phyloP scores from a whole-genome alignment of 2,329 filamentous ascomycete species.

The Didymosphaeria variabile region DNA sequence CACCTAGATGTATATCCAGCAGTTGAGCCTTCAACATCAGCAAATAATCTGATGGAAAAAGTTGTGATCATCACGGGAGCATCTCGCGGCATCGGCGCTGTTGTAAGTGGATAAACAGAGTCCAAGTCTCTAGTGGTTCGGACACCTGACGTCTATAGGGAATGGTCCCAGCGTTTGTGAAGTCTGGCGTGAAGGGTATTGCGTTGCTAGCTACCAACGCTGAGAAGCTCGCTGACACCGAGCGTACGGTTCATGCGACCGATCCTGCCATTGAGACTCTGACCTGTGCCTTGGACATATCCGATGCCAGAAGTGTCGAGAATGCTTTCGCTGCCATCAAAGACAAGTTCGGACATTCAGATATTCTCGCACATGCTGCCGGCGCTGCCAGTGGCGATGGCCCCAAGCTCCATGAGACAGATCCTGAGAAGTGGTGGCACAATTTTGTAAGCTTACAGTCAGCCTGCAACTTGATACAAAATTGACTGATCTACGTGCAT shows the following conservation, averaged over 20 bases:
- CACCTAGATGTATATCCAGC: slow-evolving; percentile 52
- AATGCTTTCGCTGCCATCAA: slow-evolving; percentile 24
- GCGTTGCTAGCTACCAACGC: slow-evolving; percentile 45
- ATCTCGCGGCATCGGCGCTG: slow-evolving; percentile 50
- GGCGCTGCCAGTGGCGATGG: slow-evolving; percentile 13
- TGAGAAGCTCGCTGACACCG: slow-evolving; percentile 35
- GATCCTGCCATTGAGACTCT: slow-evolving; percentile 44
- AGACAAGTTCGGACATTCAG: slow-evolving; percentile 29
- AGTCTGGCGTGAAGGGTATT: slow-evolving; percentile 45
- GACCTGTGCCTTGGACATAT: slow-evolving; percentile 41
- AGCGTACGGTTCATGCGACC: slow-evolving; percentile 36
- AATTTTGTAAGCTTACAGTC: slow-evolving; percentile 24
- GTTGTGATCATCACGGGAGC: slow-evolving; percentile 55
- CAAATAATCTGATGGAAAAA: slow-evolving; percentile 47
- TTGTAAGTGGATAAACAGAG: background rate
- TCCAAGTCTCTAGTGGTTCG: background rate
- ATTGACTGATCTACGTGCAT: background rate
- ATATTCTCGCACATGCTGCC: slow-evolving; percentile 35
- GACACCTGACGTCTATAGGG: slow-evolving; percentile 18
- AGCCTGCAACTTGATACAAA: background rate
- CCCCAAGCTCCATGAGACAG: slow-evolving; percentile 27
- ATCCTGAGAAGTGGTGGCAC: slow-evolving; percentile 31
- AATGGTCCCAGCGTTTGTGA: slow-evolving; percentile 48
- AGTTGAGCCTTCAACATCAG: slow-evolving; percentile 48
- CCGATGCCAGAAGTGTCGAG: slow-evolving; percentile 23